phyloP scores from a whole-genome alignment of 2,329 filamentous ascomycete genomes.

The Exserohilum turcica region DNA sequence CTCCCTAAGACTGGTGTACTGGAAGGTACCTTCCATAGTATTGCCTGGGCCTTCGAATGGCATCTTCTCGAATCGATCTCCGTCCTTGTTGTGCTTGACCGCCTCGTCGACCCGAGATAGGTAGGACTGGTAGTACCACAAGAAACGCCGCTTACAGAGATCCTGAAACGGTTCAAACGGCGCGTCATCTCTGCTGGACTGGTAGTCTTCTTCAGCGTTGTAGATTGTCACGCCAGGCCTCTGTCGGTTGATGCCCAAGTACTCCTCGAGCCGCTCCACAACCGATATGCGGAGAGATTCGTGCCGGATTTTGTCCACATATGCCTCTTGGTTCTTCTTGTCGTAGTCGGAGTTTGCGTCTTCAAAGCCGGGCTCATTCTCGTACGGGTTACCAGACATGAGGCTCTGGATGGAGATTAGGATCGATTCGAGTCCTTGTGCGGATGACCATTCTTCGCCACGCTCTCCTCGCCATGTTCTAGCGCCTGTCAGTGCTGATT shows the following conservation, averaged over 20 bases:
- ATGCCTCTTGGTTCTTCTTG: slow-evolving; percentile 73
- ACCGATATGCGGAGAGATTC: slow-evolving; percentile 87
- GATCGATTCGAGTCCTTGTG: slow-evolving; percentile 92
- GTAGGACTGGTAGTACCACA: slow-evolving; percentile 96
- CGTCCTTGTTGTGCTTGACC: slow-evolving; percentile 64
- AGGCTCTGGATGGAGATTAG: slow-evolving; percentile 94
- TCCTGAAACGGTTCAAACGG: slow-evolving; percentile 88
- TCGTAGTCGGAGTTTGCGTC: slow-evolving; percentile 70
- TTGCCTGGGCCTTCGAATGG: slow-evolving; percentile 82
- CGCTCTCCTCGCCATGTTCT: slow-evolving; percentile 92
- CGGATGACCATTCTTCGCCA: slow-evolving; percentile 95
- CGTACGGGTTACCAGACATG: slow-evolving; percentile 91
- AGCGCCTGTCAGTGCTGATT: slow-evolving; percentile 19
- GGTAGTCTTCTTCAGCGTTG: slow-evolving; percentile 58
- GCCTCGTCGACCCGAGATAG: slow-evolving; percentile 71
- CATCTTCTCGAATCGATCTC: slow-evolving; percentile 74
- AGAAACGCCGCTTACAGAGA: slow-evolving; percentile 84
- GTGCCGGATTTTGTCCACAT: slow-evolving; percentile 88
- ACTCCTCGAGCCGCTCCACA: slow-evolving; percentile 81
- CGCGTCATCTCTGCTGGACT: slow-evolving; percentile 56
- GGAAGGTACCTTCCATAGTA: slow-evolving; percentile 83
- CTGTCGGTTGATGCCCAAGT: slow-evolving; percentile 65
- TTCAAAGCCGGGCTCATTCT: slow-evolving; percentile 95
- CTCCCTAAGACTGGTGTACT: slow-evolving; percentile 74
- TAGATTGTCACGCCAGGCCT: slow-evolving; percentile 50